These are phyloP conservation scores for Lichtheimia ornata DNA, from an alignment of 371 early-diverging fungal genomes.

Conservation along the genomic window DNA sequence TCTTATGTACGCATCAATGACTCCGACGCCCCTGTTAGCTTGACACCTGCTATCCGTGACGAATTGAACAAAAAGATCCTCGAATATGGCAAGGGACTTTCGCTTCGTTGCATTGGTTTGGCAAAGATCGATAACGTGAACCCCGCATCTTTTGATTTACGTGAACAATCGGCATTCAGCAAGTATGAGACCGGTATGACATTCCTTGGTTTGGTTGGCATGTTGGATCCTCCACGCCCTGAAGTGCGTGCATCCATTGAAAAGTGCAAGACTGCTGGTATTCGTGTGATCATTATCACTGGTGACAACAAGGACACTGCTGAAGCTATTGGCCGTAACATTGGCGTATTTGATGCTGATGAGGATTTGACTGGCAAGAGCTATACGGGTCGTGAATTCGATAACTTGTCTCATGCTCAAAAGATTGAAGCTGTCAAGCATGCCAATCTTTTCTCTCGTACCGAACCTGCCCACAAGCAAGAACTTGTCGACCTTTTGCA, in stretches of 20 bases:
- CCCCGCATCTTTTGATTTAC: conserved; percentile 52
- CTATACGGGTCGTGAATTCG: conserved; percentile 95
- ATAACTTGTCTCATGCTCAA: conserved; percentile 71
- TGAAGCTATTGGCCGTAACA: conserved; percentile 90
- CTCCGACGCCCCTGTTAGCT: conserved; percentile 55
- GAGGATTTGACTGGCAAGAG: conserved; percentile 76
- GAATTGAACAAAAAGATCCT: conserved; percentile 67
- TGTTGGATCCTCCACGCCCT: conserved; percentile 98
- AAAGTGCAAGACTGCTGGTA: conserved; percentile 90
- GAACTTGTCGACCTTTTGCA: conserved; percentile 91
- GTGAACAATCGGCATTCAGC: conserved; percentile 67
- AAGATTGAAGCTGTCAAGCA: conserved; percentile 72
- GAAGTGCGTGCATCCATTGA: conserved; percentile 85
- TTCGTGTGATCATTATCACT: conserved; percentile 97
- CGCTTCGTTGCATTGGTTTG: conserved; percentile 88
- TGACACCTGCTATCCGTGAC: conserved; percentile 71
- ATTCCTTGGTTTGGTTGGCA: conserved; percentile 92
- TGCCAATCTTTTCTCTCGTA: conserved; percentile 90
- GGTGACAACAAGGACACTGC: conserved; percentile 98
- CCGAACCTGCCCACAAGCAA: conserved; percentile 94
- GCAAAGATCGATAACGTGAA: conserved; percentile 77
- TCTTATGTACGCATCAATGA: conserved; percentile 57
- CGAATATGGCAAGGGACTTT: conserved; percentile 76
- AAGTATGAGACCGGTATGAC: conserved; percentile 81
- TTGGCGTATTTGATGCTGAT: conserved; percentile 84